Evolutionary conservation across 495 filamentous ascomycete species (phyloP), one percentile per base, ranked within the genome.

Genomic region (Lindgomyces ingoldianus): DNA sequence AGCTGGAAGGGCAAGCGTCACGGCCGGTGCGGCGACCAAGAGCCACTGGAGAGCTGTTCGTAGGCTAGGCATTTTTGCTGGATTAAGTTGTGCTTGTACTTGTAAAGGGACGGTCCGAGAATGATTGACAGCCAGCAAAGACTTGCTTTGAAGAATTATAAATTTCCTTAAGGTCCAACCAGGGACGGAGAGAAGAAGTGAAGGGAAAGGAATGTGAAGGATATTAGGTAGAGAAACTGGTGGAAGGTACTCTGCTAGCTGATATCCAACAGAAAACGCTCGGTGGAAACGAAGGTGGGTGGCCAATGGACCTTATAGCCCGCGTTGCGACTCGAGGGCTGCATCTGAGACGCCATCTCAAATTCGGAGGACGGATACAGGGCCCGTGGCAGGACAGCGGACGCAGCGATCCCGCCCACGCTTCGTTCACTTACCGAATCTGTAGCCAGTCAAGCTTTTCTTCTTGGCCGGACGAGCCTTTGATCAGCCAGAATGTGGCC

Each of bases 161-260:
- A 56, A 56, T 30, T 61, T 52, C 30, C 48, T 30, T 52, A 64
- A 58, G 67, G 70, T 72, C 70, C 70, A 70, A 72, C 70, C 70
- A 72, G 70, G 70, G 70, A 72, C 70, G 26, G 48, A 26, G 25
- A 65, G 62, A 69, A 70, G 66, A 69, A 70, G 48, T 21, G 62
- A 67, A 72, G 22, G 42, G 50, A 47, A 69, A 72, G 52, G 65
- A 67, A 51, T 62, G 65, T 62, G 51, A 57, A 52, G 41, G 42
- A 36, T 62, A 72, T 57, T 64, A 63, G 53, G 24, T 65, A 63
- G 47, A 62, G 19, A 25, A 63, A 61, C 51, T 46, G 57, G 47
- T 62, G 60, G 57, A 60, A 67, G 48, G 60, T 11, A 46, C 47
- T 71, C 64, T 71, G 68, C 59, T 51, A 62, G 60, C 24, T 58